These are phyloP conservation scores for Candolleomyces aberdarensis DNA, from an alignment of 768 basidiomycete genomes.

Conservation along the genomic window DNA sequence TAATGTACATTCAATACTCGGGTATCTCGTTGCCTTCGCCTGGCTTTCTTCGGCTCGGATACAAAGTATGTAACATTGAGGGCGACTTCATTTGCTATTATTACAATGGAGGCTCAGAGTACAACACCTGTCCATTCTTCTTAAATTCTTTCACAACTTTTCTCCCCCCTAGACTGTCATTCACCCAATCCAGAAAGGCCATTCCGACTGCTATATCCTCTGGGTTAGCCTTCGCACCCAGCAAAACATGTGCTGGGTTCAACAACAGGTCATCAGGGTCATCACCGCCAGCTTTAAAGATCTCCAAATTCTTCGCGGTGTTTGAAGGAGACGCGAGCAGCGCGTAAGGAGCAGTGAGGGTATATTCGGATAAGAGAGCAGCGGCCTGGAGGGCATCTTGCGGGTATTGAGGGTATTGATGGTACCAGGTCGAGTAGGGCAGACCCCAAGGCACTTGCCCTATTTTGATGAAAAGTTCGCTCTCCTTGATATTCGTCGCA, in stretches of 20 bases:
- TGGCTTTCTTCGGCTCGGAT: no score
- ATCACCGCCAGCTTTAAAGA: slow-evolving; percentile 42
- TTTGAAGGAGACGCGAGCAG: slow-evolving; percentile 39
- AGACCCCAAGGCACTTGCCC: slow-evolving; percentile 57
- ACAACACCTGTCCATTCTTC: neutral
- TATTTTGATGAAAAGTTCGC: slow-evolving; percentile 43
- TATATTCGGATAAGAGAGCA: slow-evolving; percentile 47
- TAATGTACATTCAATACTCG: no score
- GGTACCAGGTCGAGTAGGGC: slow-evolving; percentile 54
- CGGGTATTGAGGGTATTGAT: slow-evolving; percentile 54
- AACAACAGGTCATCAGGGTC: slow-evolving; percentile 33
- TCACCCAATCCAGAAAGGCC: slow-evolving; percentile 45
- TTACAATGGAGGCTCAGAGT: neutral
- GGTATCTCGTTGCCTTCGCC: no score
- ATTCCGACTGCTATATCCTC: slow-evolving; percentile 26
- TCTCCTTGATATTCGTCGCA: slow-evolving; percentile 59
- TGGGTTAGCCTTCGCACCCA: slow-evolving; percentile 25
- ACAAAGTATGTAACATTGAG: no score
- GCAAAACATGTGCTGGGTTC: slow-evolving; percentile 46
- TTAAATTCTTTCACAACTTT: neutral
- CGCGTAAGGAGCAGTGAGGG: slow-evolving; percentile 48
- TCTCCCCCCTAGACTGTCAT: neutral
- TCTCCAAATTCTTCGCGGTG: slow-evolving; percentile 28
- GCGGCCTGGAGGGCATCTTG: slow-evolving; percentile 47
- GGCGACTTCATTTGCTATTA: no score